Evolutionary conservation across 83 land plant species (phyloP).

Genomic region (Picea abies): DNA sequence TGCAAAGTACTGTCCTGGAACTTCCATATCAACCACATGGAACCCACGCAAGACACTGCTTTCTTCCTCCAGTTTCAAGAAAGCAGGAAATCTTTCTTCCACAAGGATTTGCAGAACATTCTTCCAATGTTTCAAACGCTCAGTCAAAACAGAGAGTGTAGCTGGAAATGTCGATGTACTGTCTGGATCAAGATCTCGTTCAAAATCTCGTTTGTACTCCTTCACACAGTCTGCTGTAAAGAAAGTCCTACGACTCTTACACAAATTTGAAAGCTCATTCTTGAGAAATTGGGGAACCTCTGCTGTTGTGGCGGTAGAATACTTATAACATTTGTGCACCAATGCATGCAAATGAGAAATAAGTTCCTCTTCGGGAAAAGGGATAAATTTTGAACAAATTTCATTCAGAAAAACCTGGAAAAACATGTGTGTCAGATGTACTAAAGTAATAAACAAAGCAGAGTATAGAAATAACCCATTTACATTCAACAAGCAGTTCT

Average conservation of each 20-base stretch:
- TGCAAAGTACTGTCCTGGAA: slow-evolving; percentile 96
- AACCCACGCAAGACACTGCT: slow-evolving; percentile 87
- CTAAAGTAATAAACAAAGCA: background rate
- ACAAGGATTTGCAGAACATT: slow-evolving; percentile 93
- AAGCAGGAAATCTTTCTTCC: slow-evolving; percentile 97
- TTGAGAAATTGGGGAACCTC: slow-evolving; percentile 97
- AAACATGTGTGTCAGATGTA: background rate
- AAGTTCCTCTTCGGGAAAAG: slow-evolving; percentile 95
- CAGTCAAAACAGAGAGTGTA: slow-evolving; percentile 90
- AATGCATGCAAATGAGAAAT: slow-evolving; percentile 95
- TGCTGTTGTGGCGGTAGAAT: slow-evolving; percentile 98
- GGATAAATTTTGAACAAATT: slow-evolving; percentile 95
- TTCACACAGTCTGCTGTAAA: slow-evolving; percentile 94
- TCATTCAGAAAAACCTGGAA: slow-evolving; percentile 88
- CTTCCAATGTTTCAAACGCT: slow-evolving; percentile 96
- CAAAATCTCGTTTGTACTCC: slow-evolving; percentile 98
- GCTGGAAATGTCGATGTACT: slow-evolving; percentile 89
- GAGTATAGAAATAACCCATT: background rate
- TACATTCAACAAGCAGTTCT: background rate
- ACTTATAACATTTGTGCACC: slow-evolving; percentile 95
- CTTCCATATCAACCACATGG: slow-evolving; percentile 96
- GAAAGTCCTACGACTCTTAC: slow-evolving; percentile 92
- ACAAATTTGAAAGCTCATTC: slow-evolving; percentile 97
- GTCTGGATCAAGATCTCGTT: slow-evolving; percentile 96
- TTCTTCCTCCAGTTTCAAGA: slow-evolving; percentile 96